Percentiles rank a stretch among this genome's conserved stretches.
These are phyloP conservation scores for Myxozyma mucilagina DNA, from an alignment of 805 yeast species.

Conservation along the genomic window DNA sequence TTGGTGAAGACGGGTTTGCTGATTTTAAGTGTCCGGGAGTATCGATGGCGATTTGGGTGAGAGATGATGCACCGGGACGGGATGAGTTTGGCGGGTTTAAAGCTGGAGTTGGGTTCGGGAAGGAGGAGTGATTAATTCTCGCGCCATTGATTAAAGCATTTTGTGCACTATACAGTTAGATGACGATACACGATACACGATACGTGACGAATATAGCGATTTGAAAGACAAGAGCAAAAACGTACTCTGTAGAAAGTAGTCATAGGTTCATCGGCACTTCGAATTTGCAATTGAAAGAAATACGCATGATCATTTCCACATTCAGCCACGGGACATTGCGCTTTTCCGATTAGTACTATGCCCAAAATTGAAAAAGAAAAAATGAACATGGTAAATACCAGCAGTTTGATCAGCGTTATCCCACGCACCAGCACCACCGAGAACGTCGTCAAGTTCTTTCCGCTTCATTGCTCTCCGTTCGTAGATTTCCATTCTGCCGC, in stretches of 20 bases:
- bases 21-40: conserved; percentile 24
- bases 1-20: conserved; percentile 27
- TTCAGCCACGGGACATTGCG: conserved; percentile 82
- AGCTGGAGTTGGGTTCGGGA: conserved; percentile 12
- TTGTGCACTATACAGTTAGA: conserved; percentile 58
- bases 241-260: conserved; percentile 82
- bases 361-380: not conserved
- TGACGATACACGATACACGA: no score
- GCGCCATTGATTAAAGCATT: conserved; percentile 94
- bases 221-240: not conserved
- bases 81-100: conserved; percentile 20
- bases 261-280: conserved; percentile 99
- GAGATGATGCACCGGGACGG: conserved; percentile 19
- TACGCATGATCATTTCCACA: conserved; percentile 93
- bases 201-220: no score
- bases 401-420: conserved; percentile 96
- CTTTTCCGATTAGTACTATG: conserved; percentile 36
- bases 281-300: conserved; percentile 92
- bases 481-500: conserved; percentile 70
- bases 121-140: conserved; percentile 58
- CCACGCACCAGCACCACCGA: conserved; percentile 98
- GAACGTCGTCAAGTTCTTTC: conserved; percentile 91
- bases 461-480: conserved; percentile 81
- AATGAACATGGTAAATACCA: conserved; percentile 6
- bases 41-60: conserved; percentile 26